A percentile compares a stretch with the other conserved stretches of the same genome.
Evolutionary conservation across 345 rosid genomes (phyloP).

Genomic region (Capsella bursapastoris): DNA sequence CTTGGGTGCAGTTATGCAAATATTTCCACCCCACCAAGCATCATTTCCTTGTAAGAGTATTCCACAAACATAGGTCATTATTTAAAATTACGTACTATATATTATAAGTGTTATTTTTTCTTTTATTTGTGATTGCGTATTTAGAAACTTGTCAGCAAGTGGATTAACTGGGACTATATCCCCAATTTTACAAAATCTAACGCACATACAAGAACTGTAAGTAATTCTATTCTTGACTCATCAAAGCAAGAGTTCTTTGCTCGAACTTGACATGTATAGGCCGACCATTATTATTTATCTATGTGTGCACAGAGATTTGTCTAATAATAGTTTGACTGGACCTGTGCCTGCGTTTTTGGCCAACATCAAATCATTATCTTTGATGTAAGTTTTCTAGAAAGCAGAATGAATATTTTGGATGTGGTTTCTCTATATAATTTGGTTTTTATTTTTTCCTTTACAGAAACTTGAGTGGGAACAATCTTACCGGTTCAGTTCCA

Average conservation of each 20-base stretch:
- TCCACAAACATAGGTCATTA: background rate
- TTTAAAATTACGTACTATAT: background rate
- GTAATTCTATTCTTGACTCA: conserved; percentile 16
- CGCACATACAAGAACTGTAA: conserved; percentile 46
- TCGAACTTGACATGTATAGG: background rate
- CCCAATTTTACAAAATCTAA: conserved; percentile 38
- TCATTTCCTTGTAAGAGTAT: conserved; percentile 55
- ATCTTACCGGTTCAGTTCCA: conserved; percentile 50
- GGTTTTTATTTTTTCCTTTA: background rate
- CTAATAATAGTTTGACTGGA: conserved; percentile 53
- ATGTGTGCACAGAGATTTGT: conserved; percentile 46
- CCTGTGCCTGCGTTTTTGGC: conserved; percentile 49
- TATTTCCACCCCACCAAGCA: conserved; percentile 36
- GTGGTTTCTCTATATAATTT: background rate
- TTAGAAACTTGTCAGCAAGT: conserved; percentile 44
- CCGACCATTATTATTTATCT: background rate
- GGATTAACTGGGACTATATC: conserved; percentile 47
- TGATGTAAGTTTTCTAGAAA: conserved; percentile 45
- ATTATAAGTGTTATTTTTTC: background rate
- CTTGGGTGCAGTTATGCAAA: conserved; percentile 40
- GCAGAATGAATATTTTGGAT: background rate
- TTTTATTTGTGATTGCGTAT: background rate
- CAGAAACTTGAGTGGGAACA: conserved; percentile 52
- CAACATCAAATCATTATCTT: conserved; percentile 36
- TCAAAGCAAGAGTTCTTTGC: background rate